Evolutionary conservation across 2,329 filamentous ascomycete species (phyloP).

Genomic region (Penicillium sp.): DNA sequence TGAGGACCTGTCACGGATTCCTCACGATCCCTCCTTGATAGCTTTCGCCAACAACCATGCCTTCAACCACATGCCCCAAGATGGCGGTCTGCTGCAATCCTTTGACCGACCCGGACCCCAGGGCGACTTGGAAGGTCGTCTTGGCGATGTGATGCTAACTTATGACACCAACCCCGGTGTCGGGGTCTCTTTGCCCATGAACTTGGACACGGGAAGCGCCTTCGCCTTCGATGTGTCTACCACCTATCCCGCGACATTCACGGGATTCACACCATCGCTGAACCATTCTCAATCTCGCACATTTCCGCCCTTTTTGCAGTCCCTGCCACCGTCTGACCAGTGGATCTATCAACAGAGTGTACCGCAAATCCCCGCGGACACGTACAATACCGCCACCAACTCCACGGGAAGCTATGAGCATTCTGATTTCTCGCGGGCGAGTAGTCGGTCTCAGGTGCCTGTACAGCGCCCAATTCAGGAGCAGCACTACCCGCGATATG

Average conservation of each 20-base stretch:
- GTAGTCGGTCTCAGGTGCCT: constrained; percentile 10
- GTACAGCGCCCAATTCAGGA: constrained; percentile 12
- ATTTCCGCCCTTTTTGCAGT: constrained; percentile 7
- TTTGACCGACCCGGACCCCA: constrained; percentile 12
- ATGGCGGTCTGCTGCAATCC: constrained; percentile 15
- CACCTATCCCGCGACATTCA: constrained; percentile 19
- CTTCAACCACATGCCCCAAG: constrained; percentile 17
- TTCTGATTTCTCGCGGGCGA: constrained; percentile 19
- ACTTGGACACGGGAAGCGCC: constrained; percentile 15
- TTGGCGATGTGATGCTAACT: constrained; percentile 24
- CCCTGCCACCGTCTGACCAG: constrained; percentile 4
- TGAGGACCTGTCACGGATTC: not conserved
- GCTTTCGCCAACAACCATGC: constrained; percentile 15
- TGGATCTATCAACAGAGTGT: constrained; percentile 7
- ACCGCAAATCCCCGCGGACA: constrained; percentile 2
- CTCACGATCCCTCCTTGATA: constrained; percentile 17
- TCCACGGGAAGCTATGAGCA: constrained; percentile 18
- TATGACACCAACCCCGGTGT: constrained; percentile 23
- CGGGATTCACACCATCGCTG: constrained; percentile 15
- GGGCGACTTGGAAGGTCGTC: constrained; percentile 17
- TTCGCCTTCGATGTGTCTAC: constrained; percentile 24
- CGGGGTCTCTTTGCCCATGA: constrained; percentile 20
- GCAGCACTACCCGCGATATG: constrained; percentile 14
- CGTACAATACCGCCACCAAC: constrained; percentile 7
- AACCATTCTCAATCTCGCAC: constrained; percentile 16